phyloP scores from a whole-genome alignment of 768 basidiomycete genomes.

The Scleroderma citrinum region DNA sequence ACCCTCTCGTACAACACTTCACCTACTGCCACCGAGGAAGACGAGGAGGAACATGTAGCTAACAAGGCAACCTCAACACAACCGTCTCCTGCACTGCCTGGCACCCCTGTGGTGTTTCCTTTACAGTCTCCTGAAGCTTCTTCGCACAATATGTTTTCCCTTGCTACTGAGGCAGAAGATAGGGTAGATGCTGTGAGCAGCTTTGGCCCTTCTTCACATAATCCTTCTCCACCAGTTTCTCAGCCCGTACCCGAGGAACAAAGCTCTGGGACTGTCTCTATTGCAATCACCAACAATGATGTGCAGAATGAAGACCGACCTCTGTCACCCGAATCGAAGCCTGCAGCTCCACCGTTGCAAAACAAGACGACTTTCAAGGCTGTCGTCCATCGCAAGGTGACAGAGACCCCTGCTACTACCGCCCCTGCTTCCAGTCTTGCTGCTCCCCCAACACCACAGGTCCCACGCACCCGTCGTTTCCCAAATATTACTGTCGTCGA shows the following conservation, averaged over 20 bases:
- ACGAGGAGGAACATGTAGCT: background rate
- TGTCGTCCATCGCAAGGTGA: slow-evolving; percentile 52
- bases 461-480: slow-evolving; percentile 23
- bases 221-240: background rate
- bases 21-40: background rate
- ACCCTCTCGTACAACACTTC: background rate
- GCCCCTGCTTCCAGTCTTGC: slow-evolving; percentile 17
- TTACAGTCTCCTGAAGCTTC: background rate
- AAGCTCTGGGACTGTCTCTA: background rate
- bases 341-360: slow-evolving; percentile 2
- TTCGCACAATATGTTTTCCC: background rate
- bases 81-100: background rate
- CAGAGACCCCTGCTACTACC: slow-evolving; percentile 26
- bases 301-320: slow-evolving; percentile 2
- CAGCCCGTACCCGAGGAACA: background rate
- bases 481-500: slow-evolving; percentile 20
- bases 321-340: slow-evolving; percentile 6
- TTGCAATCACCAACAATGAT: slow-evolving; percentile 3
- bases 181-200: background rate
- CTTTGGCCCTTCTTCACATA: background rate
- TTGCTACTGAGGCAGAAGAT: background rate
- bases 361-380: slow-evolving; percentile 40
- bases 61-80: background rate
- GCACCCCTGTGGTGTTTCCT: background rate
- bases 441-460: slow-evolving; percentile 23